Conservation (phyloP, 129 eudicot species). For the Logfia minima region DNA sequence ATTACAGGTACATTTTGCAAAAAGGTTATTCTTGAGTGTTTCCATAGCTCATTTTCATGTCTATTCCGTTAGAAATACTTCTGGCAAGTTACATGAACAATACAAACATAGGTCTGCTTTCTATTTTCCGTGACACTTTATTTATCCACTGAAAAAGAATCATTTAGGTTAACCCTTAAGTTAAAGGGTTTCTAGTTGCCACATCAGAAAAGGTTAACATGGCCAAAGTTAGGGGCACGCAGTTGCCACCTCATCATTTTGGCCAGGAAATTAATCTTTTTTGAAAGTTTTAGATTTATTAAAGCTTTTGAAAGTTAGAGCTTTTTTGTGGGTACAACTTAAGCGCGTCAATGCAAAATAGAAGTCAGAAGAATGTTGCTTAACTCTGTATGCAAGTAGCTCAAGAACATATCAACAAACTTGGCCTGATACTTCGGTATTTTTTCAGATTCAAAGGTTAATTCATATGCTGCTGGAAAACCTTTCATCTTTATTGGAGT, state of each 20-base stretch:
- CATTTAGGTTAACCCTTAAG: too few relatives aligned
- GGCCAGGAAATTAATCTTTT: background rate
- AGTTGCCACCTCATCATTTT: background rate
- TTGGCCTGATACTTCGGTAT: background rate
- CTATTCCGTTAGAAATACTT: background rate
- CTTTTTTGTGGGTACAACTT: background rate
- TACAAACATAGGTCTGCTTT: background rate
- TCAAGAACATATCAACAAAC: background rate
- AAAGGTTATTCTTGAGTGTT: background rate
- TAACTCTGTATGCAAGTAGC: background rate
- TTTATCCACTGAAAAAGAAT: too few relatives aligned
- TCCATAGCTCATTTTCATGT: background rate
- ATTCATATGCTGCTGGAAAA: slow-evolving; percentile 72
- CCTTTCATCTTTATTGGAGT: slow-evolving; percentile 62
- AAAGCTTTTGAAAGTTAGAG: background rate
- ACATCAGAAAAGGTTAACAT: background rate
- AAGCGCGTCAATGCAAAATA: background rate
- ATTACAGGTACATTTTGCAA: slow-evolving; percentile 53
- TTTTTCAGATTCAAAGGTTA: slow-evolving; percentile 77
- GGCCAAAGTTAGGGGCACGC: background rate
- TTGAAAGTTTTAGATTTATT: background rate
- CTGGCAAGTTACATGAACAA: background rate
- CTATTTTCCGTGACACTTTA: background rate
- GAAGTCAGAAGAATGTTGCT: background rate
- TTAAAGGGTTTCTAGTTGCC: background rate